Conservation (phyloP, 345 rosid species). For the Zanthoxylum bungeanum region DNA sequence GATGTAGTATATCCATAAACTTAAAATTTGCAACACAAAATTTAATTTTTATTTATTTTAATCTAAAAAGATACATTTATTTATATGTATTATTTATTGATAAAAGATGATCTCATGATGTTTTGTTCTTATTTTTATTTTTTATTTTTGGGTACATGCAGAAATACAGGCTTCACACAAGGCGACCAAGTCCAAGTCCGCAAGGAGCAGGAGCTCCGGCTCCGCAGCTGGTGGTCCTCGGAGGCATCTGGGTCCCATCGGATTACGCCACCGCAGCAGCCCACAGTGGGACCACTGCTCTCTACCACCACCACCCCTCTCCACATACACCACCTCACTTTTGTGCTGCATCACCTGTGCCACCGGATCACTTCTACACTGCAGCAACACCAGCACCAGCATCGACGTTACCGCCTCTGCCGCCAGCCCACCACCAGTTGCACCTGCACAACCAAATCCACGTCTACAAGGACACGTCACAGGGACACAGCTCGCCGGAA, state of each 20-base stretch:
- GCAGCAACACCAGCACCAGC: constrained; percentile 23
- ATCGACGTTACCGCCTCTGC: constrained; percentile 16
- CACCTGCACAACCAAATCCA: constrained; percentile 65
- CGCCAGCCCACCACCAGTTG: constrained; percentile 32
- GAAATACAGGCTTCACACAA: constrained; percentile 97
- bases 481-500: constrained; percentile 49
- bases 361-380: constrained; percentile 74
- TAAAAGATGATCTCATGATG: background rate
- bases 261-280: constrained; percentile 77
- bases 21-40: no score
- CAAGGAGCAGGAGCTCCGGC: constrained; percentile 56
- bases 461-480: constrained; percentile 45
- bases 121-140: background rate
- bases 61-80: no score
- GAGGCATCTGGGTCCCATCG: constrained; percentile 92
- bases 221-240: constrained; percentile 80
- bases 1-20: no score
- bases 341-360: constrained; percentile 56
- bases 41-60: no score
- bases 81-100: no score
- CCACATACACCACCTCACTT: constrained; percentile 61
- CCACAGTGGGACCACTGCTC: constrained; percentile 46
- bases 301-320: constrained; percentile 60
- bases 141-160: constrained; percentile 26
- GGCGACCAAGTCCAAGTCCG: constrained; percentile 94